Evolutionary conservation across 2,329 filamentous ascomycete genomes (phyloP), one percentile per base, ranked within the genome.

Genomic region (Tricladium varicosporioides): DNA sequence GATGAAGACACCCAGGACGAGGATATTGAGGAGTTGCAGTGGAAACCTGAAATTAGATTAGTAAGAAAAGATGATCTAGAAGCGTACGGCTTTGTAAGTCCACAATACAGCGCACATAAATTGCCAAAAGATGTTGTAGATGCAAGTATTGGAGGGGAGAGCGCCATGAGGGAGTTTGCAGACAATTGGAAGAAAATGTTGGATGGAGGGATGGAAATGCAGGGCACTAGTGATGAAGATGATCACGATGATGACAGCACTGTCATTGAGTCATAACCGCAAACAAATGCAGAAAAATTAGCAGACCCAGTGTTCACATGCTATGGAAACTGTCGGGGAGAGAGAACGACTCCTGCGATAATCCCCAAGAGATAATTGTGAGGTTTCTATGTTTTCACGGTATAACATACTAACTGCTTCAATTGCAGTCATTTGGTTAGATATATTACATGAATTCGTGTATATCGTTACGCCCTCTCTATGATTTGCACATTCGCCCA

Each of bases 31-130:
- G 76, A 81, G 53, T 73, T 80, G 14, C 71, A 80, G 7, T 84
- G 83, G 68, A 78, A 80, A 5, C 89, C 92, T 0, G 92, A 97
- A 72, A 81, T 99, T 63, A 81, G 93, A 44, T 78, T 97, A 8
- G 83, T 99, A 48, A 84, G 87, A 65, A 86, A 86, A 70, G 88
- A 93, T 62, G 93, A 97, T 63, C 91, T 92, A 0, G 89, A 93
- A 59, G 92, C 92, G 1, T 94, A 91, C 70, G 89, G 88, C 65
- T 95, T 97, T 70, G 86, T 83, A 63, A 88, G 89, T 4, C 84
- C 91, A 1, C 89, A 93, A 68, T 97, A 96, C 72, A 96, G 92
- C 60, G 93, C 94, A 2, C 93, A 97, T 70, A 99, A 97, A 74
- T 76, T 99, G 65, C 94, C 94, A 0, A 92, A 87, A 71, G 94